These are phyloP conservation scores for Brassica hybrid DNA, from an alignment of 441 rosid species.

Conservation along the genomic window DNA sequence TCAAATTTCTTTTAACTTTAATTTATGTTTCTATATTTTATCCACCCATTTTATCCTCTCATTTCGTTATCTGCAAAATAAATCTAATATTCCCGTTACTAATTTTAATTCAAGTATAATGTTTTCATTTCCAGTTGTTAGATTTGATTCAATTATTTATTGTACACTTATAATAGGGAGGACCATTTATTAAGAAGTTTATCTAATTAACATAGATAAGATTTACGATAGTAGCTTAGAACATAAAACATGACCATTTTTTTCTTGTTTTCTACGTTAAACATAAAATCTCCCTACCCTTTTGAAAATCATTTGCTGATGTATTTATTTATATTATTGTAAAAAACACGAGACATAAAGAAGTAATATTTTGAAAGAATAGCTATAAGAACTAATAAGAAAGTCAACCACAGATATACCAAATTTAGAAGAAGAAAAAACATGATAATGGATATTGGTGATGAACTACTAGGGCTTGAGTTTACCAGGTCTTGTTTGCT, in stretches of 20 bases:
- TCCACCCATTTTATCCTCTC: background rate
- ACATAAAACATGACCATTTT: background rate
- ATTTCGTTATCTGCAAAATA: slow-evolving; percentile 15
- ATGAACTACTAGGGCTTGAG: slow-evolving; percentile 12
- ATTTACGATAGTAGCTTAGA: background rate
- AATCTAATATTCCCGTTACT: background rate
- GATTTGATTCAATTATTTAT: background rate
- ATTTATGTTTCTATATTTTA: background rate
- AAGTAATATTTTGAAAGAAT: background rate
- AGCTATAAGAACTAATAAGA: background rate
- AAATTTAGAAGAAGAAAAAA: slow-evolving; percentile 25
- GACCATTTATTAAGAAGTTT: background rate
- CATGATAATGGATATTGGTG: slow-evolving; percentile 16
- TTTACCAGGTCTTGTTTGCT: slow-evolving; percentile 5
- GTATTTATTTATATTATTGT: background rate
- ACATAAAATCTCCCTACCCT: background rate
- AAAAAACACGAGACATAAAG: background rate
- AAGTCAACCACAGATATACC: slow-evolving; percentile 37
- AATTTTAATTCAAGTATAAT: background rate
- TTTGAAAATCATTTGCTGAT: background rate
- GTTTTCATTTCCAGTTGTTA: background rate
- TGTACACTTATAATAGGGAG: background rate
- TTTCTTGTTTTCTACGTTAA: background rate
- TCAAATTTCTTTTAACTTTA: background rate
- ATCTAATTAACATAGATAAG: background rate